Percentiles rank a stretch among this genome's conserved stretches.
Evolutionary conservation across 176 grass and related monocot species (phyloP).

Genomic region (Phoenix roebelenii): DNA sequence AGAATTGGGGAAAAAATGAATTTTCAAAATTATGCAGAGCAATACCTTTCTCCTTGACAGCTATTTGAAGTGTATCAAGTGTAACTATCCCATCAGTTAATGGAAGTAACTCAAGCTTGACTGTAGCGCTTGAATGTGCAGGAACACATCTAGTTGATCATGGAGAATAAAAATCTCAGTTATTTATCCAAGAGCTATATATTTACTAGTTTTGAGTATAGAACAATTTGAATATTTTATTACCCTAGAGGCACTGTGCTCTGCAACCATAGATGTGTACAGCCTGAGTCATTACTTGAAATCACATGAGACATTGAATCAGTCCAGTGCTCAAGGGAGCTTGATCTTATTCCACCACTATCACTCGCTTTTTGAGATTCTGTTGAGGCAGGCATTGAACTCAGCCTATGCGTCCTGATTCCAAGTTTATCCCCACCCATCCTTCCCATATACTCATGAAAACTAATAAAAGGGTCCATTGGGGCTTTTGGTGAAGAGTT

Average conservation of each 20-base stretch:
- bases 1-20: no score
- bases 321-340: background rate
- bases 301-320: background rate
- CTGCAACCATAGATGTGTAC: slow-evolving; percentile 95
- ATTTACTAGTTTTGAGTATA: background rate
- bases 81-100: slow-evolving; percentile 93
- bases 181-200: no score
- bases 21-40: background rate
- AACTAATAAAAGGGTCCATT: slow-evolving; percentile 31
- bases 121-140: slow-evolving; percentile 70
- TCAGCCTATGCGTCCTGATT: slow-evolving; percentile 27
- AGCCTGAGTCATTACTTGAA: slow-evolving; percentile 39
- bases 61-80: slow-evolving; percentile 88
- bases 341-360: slow-evolving; percentile 32
- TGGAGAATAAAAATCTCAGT: background rate
- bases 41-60: slow-evolving; percentile 84
- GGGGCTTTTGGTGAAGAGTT: slow-evolving; percentile 67
- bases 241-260: slow-evolving; percentile 95
- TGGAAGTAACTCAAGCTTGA: slow-evolving; percentile 92
- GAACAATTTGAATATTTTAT: slow-evolving; percentile 13
- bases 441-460: slow-evolving; percentile 35
- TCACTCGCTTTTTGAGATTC: slow-evolving; percentile 46
- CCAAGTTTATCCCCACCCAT: slow-evolving; percentile 29
- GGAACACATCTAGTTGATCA: slow-evolving; percentile 63
- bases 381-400: slow-evolving; percentile 27